Evolutionary conservation across 140 eudicot species (phyloP), one percentile per base, ranked within the genome.

Genomic region (Flaveria floridana): DNA sequence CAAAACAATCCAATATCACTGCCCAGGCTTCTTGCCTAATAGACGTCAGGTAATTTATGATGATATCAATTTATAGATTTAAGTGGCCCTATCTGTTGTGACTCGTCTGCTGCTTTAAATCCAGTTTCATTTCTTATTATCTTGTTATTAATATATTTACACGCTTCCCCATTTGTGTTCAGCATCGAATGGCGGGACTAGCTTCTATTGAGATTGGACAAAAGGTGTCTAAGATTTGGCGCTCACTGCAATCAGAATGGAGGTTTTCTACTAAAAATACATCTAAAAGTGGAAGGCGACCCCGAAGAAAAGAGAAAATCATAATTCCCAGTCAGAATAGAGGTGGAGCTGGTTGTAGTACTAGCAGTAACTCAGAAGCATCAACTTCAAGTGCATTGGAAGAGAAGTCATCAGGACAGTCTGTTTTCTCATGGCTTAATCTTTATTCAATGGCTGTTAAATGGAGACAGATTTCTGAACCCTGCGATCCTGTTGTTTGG

Each of bases 141-240:
- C 55, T 59, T 26, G 18, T 51, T 72, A 42, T 28, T 72, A 20
- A 26, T 72, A 56, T 72, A 42, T 41, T 39, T 44, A 16, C 51
- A n/a, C n/a, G 25, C 52, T 16, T 65, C 69, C 4, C 14, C 28
- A 9, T 65, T 65, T 37, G 71, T 39, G n/a, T 65, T 37, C 92
- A 94, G 99, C 92, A 94, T 85, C 97, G 97, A 25, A 94, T 88
- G 99, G 99, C 97, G 8, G 99, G 99, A 6, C 86, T 94, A 72
- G 99, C 99, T 71, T 97, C 97, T 71, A 89, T 94, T 70, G 99
- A 94, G 87, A 90, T 94, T 74, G 99, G 97, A 46, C 99, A 94
- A 71, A 90, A 84, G 82, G 96, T 94, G 69, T 86, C 92, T 37
- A 90, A 80, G 74, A 87, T 88, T 70, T 94, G 99, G 99, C 96